These are phyloP conservation scores for Sclerotinia nivalis DNA, from an alignment of 2,329 filamentous ascomycete species.

Conservation along the genomic window DNA sequence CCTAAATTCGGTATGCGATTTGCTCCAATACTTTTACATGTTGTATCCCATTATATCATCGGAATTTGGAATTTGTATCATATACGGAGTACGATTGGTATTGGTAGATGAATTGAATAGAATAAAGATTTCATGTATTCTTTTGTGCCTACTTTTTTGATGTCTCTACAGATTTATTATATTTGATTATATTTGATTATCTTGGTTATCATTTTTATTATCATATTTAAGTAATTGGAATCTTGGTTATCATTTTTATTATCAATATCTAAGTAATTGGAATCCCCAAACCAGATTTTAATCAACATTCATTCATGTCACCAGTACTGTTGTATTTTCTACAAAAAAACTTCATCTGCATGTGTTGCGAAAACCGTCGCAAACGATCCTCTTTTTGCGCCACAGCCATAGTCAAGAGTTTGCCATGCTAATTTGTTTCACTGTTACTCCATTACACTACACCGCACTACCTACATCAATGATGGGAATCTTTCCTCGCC, in stretches of 20 bases:
- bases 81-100: background rate
- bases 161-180: background rate
- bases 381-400: background rate
- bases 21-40: background rate
- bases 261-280: too few species aligned
- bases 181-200: background rate
- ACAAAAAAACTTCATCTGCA: background rate
- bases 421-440: background rate
- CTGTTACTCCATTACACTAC: background rate
- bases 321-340: too few species aligned
- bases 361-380: constrained; percentile 1
- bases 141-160: background rate
- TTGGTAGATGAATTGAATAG: background rate
- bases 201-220: too few species aligned
- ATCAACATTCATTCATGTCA: too few species aligned
- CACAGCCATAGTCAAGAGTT: constrained; percentile 2
- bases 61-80: background rate
- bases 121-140: background rate
- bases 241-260: too few species aligned
- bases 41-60: background rate
- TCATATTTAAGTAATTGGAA: too few species aligned
- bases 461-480: too few species aligned
- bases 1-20: background rate
- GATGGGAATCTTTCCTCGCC: background rate
- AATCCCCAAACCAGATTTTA: too few species aligned